phyloP scores from a whole-genome alignment of 371 early-diverging fungal genomes.

The Ordospora pajunii region DNA sequence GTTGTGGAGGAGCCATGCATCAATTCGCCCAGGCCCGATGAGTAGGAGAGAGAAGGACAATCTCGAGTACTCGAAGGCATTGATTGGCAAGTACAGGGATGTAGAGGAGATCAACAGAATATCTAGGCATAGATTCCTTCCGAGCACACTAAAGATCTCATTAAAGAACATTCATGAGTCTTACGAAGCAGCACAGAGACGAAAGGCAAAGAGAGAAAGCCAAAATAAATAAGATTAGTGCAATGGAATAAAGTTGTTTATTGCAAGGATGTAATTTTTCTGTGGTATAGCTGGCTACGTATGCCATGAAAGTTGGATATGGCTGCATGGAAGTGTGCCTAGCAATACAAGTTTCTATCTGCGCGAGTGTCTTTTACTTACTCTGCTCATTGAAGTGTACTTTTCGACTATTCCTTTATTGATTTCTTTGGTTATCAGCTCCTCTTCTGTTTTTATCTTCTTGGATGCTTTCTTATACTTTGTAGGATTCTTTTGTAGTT shows the following conservation, averaged over 20 bases:
- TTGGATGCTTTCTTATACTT: slow-evolving; percentile 35
- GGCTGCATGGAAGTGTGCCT: neutral
- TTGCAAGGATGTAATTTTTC: neutral
- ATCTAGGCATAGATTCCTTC: slow-evolving; percentile 55
- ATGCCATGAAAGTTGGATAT: neutral
- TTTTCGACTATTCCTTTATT: slow-evolving; percentile 17
- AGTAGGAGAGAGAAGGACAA: slow-evolving; percentile 70
- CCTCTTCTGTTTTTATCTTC: slow-evolving; percentile 3
- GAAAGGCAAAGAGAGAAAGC: slow-evolving; percentile 32
- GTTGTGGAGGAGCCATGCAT: slow-evolving; percentile 85
- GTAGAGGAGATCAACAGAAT: slow-evolving; percentile 80
- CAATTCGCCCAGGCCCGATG: slow-evolving; percentile 69
- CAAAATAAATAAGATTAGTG: neutral
- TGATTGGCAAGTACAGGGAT: slow-evolving; percentile 82
- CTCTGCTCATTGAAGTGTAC: neutral
- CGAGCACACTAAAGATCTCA: slow-evolving; percentile 51
- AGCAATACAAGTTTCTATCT: neutral
- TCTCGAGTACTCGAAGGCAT: slow-evolving; percentile 69
- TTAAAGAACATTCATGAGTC: slow-evolving; percentile 51
- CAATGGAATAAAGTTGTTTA: neutral
- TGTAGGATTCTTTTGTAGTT: slow-evolving; percentile 25
- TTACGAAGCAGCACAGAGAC: slow-evolving; percentile 50
- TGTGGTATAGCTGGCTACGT: neutral
- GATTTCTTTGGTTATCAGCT: slow-evolving; percentile 24
- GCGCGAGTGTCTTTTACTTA: neutral